Percentiles rank a stretch among this genome's conserved stretches.
These are phyloP conservation scores for Tephrocybe sp. DNA, from an alignment of 768 basidiomycete species.

Conservation along the genomic window DNA sequence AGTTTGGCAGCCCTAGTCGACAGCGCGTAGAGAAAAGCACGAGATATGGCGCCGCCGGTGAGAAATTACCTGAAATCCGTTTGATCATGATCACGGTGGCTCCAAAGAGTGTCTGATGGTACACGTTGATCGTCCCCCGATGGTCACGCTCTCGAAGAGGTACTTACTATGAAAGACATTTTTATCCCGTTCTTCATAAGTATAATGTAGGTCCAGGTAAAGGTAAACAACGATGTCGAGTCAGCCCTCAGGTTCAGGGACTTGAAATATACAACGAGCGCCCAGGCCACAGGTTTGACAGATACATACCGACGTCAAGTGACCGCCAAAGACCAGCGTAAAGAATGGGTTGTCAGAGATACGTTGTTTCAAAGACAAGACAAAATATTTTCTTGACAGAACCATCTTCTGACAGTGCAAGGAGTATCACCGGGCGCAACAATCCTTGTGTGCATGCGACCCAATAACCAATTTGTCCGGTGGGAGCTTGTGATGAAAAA, in stretches of 20 bases:
- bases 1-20: background rate
- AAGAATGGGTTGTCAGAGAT: background rate
- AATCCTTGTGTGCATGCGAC: no score
- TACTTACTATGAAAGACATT: background rate
- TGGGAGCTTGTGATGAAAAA: no score
- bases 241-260: no score
- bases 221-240: no score
- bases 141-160: background rate
- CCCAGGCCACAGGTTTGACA: background rate
- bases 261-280: no score
- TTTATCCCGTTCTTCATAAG: no score
- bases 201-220: background rate
- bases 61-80: background rate
- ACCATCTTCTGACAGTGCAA: no score
- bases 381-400: no score
- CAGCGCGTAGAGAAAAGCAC: background rate
- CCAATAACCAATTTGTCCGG: no score
- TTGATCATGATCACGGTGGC: conserved; percentile 4
- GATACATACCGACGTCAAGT: background rate
- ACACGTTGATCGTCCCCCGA: background rate
- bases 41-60: background rate
- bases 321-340: background rate
- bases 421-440: no score
- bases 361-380: no score
- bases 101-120: conserved; percentile 8